Conservation (phyloP, 78 protist species). For the Dictyostelium discoideum region dicty_2.7 NC_007091.3:233501-234000, state of each 20-base stretch:
- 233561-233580: neutral
- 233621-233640: too few species aligned
- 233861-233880: conserved; percentile 34
- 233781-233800: neutral
- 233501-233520: too few species aligned
- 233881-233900: conserved; percentile 23
- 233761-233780: conserved; percentile 16
- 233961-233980: neutral
- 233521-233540: too few species aligned
- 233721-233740: neutral
- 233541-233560: too few species aligned
- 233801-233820: conserved; percentile 15
- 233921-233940: neutral
- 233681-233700: too few species aligned
- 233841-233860: conserved; percentile 17
- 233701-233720: too few species aligned
- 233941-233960: neutral
- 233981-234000: neutral
- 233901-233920: neutral
- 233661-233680: too few species aligned
- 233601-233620: neutral
- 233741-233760: neutral
- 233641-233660: too few species aligned
- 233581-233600: neutral
- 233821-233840: conserved; percentile 31